Conservation (phyloP, 2,329 filamentous ascomycete species). For the Xylaria sp. region DNA sequence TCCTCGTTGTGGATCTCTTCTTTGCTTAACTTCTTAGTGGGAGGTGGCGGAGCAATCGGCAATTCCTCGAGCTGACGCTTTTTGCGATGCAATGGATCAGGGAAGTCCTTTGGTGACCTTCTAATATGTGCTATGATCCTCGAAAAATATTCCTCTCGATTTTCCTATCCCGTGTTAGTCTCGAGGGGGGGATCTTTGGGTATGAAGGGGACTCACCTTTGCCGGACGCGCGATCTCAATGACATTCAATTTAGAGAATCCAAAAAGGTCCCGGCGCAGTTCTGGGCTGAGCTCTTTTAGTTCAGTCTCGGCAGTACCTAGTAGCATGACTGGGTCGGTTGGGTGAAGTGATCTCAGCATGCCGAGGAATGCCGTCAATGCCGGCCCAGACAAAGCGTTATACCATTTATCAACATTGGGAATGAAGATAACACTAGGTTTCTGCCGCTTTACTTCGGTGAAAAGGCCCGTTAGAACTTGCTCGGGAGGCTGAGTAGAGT, state of each 20-base stretch:
- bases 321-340: slow-evolving; percentile 86
- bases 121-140: slow-evolving; percentile 79
- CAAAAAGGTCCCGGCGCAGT: slow-evolving; percentile 82
- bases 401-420: slow-evolving; percentile 93
- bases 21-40: slow-evolving; percentile 75
- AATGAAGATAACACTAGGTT: slow-evolving; percentile 95
- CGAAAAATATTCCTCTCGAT: slow-evolving; percentile 83
- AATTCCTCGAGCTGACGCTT: slow-evolving; percentile 83
- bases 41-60: slow-evolving; percentile 76
- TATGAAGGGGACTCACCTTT: slow-evolving; percentile 58
- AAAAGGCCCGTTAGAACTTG: slow-evolving; percentile 91
- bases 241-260: slow-evolving; percentile 82
- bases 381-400: slow-evolving; percentile 66
- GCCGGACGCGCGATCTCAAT: slow-evolving; percentile 75
- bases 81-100: slow-evolving; percentile 85
- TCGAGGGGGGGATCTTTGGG: neutral
- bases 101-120: slow-evolving; percentile 85
- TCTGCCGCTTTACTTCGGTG: slow-evolving; percentile 90
- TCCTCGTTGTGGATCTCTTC: slow-evolving; percentile 83
- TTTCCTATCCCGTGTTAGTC: slow-evolving; percentile 55
- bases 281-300: slow-evolving; percentile 68
- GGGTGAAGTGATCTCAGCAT: slow-evolving; percentile 86
- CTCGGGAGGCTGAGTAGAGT: slow-evolving; percentile 70
- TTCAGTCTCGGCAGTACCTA: slow-evolving; percentile 83
- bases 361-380: slow-evolving; percentile 83